phyloP scores from a whole-genome alignment of 495 filamentous ascomycete species.

The Penicillium subrubescens region DNA sequence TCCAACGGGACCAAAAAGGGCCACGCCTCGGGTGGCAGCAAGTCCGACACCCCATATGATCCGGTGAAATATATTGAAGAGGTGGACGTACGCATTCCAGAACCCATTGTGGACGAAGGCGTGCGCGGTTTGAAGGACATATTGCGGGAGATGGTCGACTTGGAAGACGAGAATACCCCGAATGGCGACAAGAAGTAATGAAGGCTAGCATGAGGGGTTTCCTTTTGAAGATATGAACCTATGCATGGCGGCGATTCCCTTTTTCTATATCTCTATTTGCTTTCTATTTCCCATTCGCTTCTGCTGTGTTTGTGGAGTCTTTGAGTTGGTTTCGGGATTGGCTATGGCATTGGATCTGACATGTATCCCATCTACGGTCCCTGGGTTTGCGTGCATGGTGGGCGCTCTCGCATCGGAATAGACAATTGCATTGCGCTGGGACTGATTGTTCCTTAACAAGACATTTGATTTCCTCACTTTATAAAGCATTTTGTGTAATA shows the following conservation, averaged over 20 bases:
- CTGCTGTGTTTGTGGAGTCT: constrained; percentile 19
- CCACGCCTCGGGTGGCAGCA: constrained; percentile 13
- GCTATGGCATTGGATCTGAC: constrained; percentile 16
- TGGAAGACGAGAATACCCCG: constrained; percentile 44
- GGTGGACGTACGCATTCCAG: constrained; percentile 46
- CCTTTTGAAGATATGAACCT: constrained; percentile 10
- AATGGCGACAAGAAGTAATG: constrained; percentile 35
- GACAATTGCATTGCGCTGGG: constrained; percentile 26
- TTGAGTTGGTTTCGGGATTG: constrained; percentile 21
- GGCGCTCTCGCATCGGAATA: constrained; percentile 25
- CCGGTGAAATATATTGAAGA: constrained; percentile 38
- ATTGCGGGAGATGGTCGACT: constrained; percentile 49
- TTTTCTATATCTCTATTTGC: background rate
- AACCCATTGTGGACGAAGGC: constrained; percentile 47
- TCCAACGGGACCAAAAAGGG: constrained; percentile 31
- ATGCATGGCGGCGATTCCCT: constrained; percentile 27
- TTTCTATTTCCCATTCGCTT: constrained; percentile 4
- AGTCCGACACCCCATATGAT: constrained; percentile 23
- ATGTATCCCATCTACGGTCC: constrained; percentile 21
- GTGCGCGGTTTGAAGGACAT: constrained; percentile 50
- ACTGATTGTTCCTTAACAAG: background rate
- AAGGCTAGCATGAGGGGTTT: background rate
- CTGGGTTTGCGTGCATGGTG: constrained; percentile 23
- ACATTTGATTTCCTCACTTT: background rate
- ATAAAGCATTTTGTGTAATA: background rate